Conservation (phyloP, 495 filamentous ascomycete species). For the Talaromyces thailandensis region DNA sequence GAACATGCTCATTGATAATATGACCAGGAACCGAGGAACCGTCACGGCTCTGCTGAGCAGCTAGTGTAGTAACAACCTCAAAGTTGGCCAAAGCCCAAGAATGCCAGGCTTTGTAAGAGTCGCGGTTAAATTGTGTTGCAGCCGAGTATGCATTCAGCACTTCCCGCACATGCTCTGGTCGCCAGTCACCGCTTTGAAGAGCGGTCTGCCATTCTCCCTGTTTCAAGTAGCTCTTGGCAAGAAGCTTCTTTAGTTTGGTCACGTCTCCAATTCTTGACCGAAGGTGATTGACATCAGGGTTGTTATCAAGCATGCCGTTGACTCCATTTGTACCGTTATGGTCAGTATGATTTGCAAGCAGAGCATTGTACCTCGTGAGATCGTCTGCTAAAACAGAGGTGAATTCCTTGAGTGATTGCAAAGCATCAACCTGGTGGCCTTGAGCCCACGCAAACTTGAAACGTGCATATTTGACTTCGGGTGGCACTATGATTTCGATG, state of each 20-base stretch:
- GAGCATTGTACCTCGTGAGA: constrained; percentile 50
- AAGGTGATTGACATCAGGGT: constrained; percentile 26
- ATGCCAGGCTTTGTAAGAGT: constrained; percentile 99
- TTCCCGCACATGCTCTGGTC: constrained; percentile 53
- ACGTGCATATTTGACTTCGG: constrained; percentile 81
- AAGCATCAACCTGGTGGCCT: constrained; percentile 58
- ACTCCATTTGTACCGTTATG: constrained; percentile 46
- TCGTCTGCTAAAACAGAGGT: constrained; percentile 69
- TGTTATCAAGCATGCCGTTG: constrained; percentile 48
- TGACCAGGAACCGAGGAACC: constrained; percentile 42
- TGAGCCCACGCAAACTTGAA: constrained; percentile 93
- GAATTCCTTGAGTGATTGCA: constrained; percentile 74
- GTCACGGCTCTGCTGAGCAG: constrained; percentile 51
- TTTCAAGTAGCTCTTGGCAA: constrained; percentile 90
- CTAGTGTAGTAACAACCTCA: constrained; percentile 81
- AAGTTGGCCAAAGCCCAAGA: constrained; percentile 99
- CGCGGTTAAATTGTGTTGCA: constrained; percentile 82
- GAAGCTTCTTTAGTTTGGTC: constrained; percentile 52
- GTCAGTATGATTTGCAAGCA: constrained; percentile 35
- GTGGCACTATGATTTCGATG: constrained; percentile 46
- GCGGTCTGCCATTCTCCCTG: constrained; percentile 92
- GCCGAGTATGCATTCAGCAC: constrained; percentile 81
- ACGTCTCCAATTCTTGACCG: constrained; percentile 35
- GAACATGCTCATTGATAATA: constrained; percentile 76
- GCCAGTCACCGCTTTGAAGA: constrained; percentile 78